Evolutionary conservation across 2,329 filamentous ascomycete genomes (phyloP).

Genomic region (Paecilomyces sp.): DNA sequence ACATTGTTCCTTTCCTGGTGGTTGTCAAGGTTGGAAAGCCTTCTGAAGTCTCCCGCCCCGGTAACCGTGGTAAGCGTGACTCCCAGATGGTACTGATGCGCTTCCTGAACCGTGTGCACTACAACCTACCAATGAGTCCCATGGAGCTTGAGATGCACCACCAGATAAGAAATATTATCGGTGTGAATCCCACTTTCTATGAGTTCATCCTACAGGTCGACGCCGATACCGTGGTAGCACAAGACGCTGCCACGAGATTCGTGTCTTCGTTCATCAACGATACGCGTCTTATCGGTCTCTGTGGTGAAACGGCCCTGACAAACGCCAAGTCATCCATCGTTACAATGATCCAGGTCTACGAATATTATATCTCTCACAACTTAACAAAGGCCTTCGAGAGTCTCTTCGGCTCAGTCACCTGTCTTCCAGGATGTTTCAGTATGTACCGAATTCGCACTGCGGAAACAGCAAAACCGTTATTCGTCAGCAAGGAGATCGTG

Average conservation of each 20-base stretch:
- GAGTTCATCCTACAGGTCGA: slow-evolving; percentile 96
- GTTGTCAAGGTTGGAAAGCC: slow-evolving; percentile 91
- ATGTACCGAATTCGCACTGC: slow-evolving; percentile 97
- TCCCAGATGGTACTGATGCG: slow-evolving; percentile 98
- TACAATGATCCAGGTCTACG: slow-evolving; percentile 99
- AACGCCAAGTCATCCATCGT: slow-evolving; percentile 91
- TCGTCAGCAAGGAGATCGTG: slow-evolving; percentile 87
- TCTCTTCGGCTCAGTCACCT: slow-evolving; percentile 94
- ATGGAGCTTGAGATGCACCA: slow-evolving; percentile 98
- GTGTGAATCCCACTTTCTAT: slow-evolving; percentile 97
- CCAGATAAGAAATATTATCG: slow-evolving; percentile 97
- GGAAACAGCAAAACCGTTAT: slow-evolving; percentile 90
- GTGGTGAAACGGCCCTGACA: slow-evolving; percentile 86
- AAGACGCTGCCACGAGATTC: slow-evolving; percentile 85
- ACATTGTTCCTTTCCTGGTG: slow-evolving; percentile 96
- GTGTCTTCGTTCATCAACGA: slow-evolving; percentile 86
- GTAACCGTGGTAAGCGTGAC: slow-evolving; percentile 98
- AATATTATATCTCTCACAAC: slow-evolving; percentile 99
- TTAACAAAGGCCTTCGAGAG: slow-evolving; percentile 94
- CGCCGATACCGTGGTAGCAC: slow-evolving; percentile 88
- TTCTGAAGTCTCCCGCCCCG: slow-evolving; percentile 66
- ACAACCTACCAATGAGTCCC: slow-evolving; percentile 92
- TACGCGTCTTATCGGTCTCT: slow-evolving; percentile 85
- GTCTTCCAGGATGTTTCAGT: slow-evolving; percentile 95
- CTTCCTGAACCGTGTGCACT: slow-evolving; percentile 97